Percentiles rank a stretch among this genome's conserved stretches.
phyloP scores from a whole-genome alignment of 768 basidiomycete genomes.

The Termitomyces sp. region DNA sequence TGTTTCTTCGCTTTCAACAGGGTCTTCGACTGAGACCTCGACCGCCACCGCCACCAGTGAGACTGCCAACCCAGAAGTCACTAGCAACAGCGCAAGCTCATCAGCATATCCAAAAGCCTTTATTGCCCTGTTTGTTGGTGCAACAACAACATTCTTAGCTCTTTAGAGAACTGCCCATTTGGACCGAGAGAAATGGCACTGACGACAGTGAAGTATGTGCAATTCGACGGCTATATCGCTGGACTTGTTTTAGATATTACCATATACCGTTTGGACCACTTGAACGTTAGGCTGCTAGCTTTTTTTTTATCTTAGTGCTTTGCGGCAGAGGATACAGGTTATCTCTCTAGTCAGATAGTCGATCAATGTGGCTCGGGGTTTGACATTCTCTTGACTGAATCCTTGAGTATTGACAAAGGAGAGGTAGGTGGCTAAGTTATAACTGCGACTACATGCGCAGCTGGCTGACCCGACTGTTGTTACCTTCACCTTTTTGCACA shows the following conservation, averaged over 20 bases:
- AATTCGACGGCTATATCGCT: constrained; percentile 15
- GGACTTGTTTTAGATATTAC: constrained; percentile 24
- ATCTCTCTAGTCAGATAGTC: too few species aligned
- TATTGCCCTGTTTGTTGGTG: constrained; percentile 41
- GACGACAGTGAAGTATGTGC: constrained; percentile 11
- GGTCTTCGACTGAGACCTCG: constrained; percentile 12
- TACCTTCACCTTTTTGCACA: too few species aligned
- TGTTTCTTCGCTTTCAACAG: constrained; percentile 17
- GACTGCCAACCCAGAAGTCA: constrained; percentile 18
- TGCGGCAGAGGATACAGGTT: constrained; percentile 4
- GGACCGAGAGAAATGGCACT: constrained; percentile 3
- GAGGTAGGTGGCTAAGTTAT: background rate
- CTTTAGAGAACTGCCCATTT: constrained; percentile 27
- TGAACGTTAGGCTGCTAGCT: constrained; percentile 16
- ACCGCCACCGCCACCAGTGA: constrained; percentile 10
- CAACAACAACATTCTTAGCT: constrained; percentile 42
- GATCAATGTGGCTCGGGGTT: too few species aligned
- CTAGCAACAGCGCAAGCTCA: constrained; percentile 44
- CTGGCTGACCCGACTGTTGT: too few species aligned
- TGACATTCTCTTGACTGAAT: too few species aligned
- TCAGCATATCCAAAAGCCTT: constrained; percentile 42
- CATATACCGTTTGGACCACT: constrained; percentile 20
- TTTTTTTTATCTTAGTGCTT: constrained; percentile 14
- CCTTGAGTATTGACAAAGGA: background rate
- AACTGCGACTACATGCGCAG: too few species aligned